Conservation (phyloP, 768 basidiomycete species). For the Pleurotus tuoliensis region DNA sequence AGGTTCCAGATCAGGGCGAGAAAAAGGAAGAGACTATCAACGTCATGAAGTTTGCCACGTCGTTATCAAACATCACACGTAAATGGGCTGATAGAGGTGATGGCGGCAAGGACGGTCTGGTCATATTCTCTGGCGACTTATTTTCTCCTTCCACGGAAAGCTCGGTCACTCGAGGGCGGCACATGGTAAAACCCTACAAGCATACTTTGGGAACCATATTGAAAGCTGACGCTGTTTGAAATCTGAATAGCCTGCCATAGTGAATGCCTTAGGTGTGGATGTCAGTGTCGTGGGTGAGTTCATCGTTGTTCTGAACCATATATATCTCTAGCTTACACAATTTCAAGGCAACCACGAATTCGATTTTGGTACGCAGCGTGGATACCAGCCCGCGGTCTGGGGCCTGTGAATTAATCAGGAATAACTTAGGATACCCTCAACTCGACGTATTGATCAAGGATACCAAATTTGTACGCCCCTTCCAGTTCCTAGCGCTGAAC, state of each 20-base stretch:
- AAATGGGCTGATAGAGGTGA: constrained; percentile 39
- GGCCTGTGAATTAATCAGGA: neutral
- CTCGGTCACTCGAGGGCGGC: constrained; percentile 83
- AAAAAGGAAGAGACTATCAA: constrained; percentile 61
- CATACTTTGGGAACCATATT: neutral
- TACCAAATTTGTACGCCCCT: constrained; percentile 62
- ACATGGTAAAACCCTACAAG: constrained; percentile 60
- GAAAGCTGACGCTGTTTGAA: neutral
- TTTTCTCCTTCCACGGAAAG: constrained; percentile 87
- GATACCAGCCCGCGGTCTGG: neutral
- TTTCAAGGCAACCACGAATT: constrained; percentile 84
- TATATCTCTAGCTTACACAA: neutral
- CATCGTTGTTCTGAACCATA: neutral
- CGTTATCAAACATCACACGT: constrained; percentile 58
- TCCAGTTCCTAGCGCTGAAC: neutral
- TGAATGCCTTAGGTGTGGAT: constrained; percentile 76
- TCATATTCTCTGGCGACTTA: constrained; percentile 85
- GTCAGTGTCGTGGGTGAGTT: constrained; percentile 71
- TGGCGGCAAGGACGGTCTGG: constrained; percentile 43
- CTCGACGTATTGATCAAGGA: constrained; percentile 65
- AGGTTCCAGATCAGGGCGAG: constrained; percentile 19
- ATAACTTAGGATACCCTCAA: constrained; percentile 54
- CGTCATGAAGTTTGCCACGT: constrained; percentile 77
- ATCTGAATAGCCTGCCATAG: constrained; percentile 66
- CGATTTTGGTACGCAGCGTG: constrained; percentile 60